phyloP scores from a whole-genome alignment of 2,329 filamentous ascomycete genomes.

The Setomelanomma holmii region DNA sequence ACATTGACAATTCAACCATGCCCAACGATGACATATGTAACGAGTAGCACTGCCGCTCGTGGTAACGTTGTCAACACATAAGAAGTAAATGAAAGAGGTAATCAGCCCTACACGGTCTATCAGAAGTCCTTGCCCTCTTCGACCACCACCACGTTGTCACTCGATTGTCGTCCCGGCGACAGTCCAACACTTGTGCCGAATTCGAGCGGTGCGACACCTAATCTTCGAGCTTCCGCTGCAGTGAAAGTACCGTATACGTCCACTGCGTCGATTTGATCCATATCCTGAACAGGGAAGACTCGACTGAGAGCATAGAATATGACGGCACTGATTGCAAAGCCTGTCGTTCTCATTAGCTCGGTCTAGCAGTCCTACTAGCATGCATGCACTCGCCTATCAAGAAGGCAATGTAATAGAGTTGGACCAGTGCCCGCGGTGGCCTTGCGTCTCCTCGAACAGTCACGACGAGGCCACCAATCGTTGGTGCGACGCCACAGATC shows the following conservation, averaged over 20 bases:
- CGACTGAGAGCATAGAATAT: slow-evolving; percentile 47
- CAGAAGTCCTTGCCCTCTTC: not conserved
- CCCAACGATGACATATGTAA: too few relatives aligned
- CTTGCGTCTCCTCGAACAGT: slow-evolving; percentile 41
- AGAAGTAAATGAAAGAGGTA: too few relatives aligned
- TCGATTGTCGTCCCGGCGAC: not conserved
- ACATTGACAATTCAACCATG: too few relatives aligned
- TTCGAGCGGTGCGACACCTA: slow-evolving; percentile 48
- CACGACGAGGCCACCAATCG: slow-evolving; percentile 51
- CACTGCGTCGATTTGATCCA: slow-evolving; percentile 54
- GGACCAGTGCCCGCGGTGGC: slow-evolving; percentile 48
- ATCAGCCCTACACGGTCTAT: not conserved
- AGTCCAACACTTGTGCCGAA: slow-evolving; percentile 4
- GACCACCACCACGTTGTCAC: not conserved
- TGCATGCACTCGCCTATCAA: slow-evolving; percentile 47
- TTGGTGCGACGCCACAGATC: slow-evolving; percentile 55
- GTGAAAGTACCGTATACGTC: slow-evolving; percentile 58
- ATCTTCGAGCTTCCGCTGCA: slow-evolving; percentile 49
- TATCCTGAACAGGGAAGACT: slow-evolving; percentile 49
- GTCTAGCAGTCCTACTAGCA: not conserved
- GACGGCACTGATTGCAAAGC: slow-evolving; percentile 50
- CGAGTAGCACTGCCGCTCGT: too few relatives aligned
- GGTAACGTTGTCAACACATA: too few relatives aligned
- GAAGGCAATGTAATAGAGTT: slow-evolving; percentile 59
- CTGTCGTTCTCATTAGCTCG: slow-evolving; percentile 24